Base-by-base conservation (phyloP, 164 flowering plant species). In the Magnolia kwangsiensis region DNA sequence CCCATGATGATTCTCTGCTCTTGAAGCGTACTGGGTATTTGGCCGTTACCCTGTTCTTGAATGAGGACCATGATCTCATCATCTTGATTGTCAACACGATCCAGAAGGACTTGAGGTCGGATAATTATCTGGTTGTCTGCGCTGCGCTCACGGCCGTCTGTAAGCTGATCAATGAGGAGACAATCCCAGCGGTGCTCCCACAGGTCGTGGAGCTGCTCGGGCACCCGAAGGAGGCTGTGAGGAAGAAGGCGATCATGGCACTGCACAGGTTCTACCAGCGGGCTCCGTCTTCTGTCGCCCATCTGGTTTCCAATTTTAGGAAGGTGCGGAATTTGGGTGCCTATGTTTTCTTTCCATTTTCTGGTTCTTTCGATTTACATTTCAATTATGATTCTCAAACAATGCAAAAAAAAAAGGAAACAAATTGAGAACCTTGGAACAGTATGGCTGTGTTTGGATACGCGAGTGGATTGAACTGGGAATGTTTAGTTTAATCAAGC, bases 211-310 rank as follows among this genome's bases (percentile, higher is more conserved):
- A 96, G 78, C 75, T 96, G 27, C 80, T 96, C 14, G 84, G 80
- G 3, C 99, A 96, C 58, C 73, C 79, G 1, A 96, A 96, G 82
- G 99, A 96, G 82, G 92, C 96, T 2, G 99, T 96, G 13, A 84
- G 97, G 85, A 96, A 90, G 91, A 96, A 96, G 85, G 98, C 99
- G 1, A 83, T 94, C 74, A 96, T 96, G 99, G 99, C 98, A 0
- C 85, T 96, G 27, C 99, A 96, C 80, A 82, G 99, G 19, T 96
- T 92, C 82, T 80, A 89, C 82, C 98, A 87, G 81, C 83, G 87
- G 74, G 85, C 99, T 0, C 94, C 98, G 0, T 85, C 91, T 2
- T 89, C 97, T 0, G 98, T 94, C 49, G 58, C 88, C 0, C 98
- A 96, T 78, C 88, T 96, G 14, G 18, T 93, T 69, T 85, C 98